A percentile compares a stretch with the other conserved stretches of the same genome.
Conservation (phyloP, 2,329 filamentous ascomycete species). For the Neophaeococcomyces aloes region DNA sequence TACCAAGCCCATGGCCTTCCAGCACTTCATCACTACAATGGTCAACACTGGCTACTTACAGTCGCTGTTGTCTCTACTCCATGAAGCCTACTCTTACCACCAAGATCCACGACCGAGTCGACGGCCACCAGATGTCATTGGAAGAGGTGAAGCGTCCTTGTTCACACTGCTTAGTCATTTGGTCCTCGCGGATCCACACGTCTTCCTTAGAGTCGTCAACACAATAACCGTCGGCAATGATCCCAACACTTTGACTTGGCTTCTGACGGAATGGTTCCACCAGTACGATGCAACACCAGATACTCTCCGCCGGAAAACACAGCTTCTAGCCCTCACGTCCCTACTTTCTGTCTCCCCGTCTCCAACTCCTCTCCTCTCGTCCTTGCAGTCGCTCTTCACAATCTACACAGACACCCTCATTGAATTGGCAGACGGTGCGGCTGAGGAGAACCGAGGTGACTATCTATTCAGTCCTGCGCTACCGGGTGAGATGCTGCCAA, state of each 20-base stretch:
- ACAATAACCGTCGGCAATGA: background rate
- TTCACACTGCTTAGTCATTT: slow-evolving; percentile 73
- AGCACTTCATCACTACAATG: slow-evolving; percentile 46
- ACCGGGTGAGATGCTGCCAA: slow-evolving; percentile 24
- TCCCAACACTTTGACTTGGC: slow-evolving; percentile 28
- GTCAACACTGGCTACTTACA: slow-evolving; percentile 17
- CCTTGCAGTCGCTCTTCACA: slow-evolving; percentile 37
- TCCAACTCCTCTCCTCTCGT: slow-evolving; percentile 31
- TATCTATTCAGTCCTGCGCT: slow-evolving; percentile 30
- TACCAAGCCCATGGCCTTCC: slow-evolving; percentile 31
- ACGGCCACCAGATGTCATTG: slow-evolving; percentile 57
- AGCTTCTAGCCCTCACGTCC: slow-evolving; percentile 36
- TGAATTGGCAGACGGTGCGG: slow-evolving; percentile 34
- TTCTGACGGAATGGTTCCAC: slow-evolving; percentile 38
- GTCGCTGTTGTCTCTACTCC: slow-evolving; percentile 51
- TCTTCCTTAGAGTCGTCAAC: slow-evolving; percentile 50
- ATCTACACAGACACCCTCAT: slow-evolving; percentile 38
- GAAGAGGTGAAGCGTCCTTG: slow-evolving; percentile 73
- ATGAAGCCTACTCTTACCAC: slow-evolving; percentile 59
- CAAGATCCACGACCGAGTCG: slow-evolving; percentile 73
- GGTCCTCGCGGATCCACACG: slow-evolving; percentile 57
- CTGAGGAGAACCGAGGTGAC: slow-evolving; percentile 31
- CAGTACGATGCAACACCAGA: slow-evolving; percentile 40
- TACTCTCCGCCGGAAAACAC: slow-evolving; percentile 37
- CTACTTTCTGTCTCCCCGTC: slow-evolving; percentile 32